A percentile compares a stretch with the other conserved stretches of the same genome.
Evolutionary conservation across 768 basidiomycete species (phyloP).

Genomic region (Macrolepiota albuminosa): DNA sequence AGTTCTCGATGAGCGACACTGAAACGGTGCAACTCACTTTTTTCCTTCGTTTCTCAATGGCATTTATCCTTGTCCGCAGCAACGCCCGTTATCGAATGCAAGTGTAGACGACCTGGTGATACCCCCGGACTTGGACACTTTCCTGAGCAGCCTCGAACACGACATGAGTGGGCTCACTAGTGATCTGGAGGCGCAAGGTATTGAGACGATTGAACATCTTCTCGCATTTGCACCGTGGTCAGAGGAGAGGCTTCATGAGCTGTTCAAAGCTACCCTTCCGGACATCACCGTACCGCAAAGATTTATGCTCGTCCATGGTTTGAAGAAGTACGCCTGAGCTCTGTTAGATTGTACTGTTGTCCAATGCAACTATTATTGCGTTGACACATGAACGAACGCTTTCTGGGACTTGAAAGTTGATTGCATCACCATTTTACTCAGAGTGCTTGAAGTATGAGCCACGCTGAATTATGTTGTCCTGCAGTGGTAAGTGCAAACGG

Average conservation of each 20-base stretch:
- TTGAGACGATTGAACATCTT: slow-evolving; percentile 4
- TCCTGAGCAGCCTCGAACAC: slow-evolving; percentile 5
- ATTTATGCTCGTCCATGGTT: slow-evolving; percentile 11
- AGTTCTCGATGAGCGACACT: background rate
- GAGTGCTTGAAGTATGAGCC: background rate
- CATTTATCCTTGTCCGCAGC: background rate
- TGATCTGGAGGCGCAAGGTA: slow-evolving; percentile 1
- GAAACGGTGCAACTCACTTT: background rate
- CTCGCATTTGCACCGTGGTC: slow-evolving; percentile 10
- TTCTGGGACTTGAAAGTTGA: background rate
- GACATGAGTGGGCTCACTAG: background rate
- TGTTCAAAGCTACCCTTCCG: slow-evolving; percentile 11
- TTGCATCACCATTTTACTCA: background rate
- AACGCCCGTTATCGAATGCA: background rate
- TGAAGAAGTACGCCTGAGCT: background rate
- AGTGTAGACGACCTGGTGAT: background rate
- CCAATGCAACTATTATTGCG: background rate
- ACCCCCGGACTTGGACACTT: background rate
- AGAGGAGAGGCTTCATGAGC: slow-evolving; percentile 3
- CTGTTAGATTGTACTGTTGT: background rate
- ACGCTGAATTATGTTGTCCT: background rate
- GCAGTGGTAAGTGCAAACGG: background rate
- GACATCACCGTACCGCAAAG: slow-evolving; percentile 6
- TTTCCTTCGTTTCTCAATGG: too few species aligned
- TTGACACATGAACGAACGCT: background rate